These are phyloP conservation scores for Penicillium janthinellum DNA, from an alignment of 2,329 filamentous ascomycete genomes.

Conservation along the genomic window DNA sequence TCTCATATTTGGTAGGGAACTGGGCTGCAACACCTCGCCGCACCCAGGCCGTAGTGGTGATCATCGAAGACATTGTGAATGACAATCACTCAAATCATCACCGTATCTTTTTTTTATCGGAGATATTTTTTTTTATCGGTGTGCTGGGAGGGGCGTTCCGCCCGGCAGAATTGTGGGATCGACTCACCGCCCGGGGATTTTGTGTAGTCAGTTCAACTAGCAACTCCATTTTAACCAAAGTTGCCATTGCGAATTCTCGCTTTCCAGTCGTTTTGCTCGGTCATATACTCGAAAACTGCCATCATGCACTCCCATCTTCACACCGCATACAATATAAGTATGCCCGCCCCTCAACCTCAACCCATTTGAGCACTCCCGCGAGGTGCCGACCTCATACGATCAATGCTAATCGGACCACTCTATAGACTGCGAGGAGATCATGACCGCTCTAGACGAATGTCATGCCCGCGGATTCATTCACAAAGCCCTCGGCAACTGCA, in stretches of 20 bases:
- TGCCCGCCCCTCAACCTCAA: constrained; percentile 25
- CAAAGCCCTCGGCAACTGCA: constrained; percentile 90
- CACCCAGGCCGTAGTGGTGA: constrained; percentile 75
- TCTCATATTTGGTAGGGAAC: constrained; percentile 73
- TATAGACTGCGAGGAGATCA: constrained; percentile 89
- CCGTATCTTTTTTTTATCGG: constrained; percentile 31
- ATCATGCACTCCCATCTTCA: constrained; percentile 97
- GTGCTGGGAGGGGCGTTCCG: constrained; percentile 28
- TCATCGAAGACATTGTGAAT: constrained; percentile 61
- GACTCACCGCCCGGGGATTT: constrained; percentile 31
- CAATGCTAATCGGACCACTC: constrained; percentile 11
- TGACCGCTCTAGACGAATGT: constrained; percentile 92
- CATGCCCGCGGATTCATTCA: constrained; percentile 89
- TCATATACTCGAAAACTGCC: neutral
- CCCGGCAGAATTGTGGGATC: constrained; percentile 35
- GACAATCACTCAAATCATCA: constrained; percentile 16
- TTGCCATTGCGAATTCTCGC: neutral
- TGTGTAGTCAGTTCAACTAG: neutral
- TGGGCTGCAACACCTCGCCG: constrained; percentile 74
- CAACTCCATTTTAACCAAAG: neutral
- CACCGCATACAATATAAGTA: constrained; percentile 88
- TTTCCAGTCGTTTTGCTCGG: neutral
- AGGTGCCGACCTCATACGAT: constrained; percentile 4
- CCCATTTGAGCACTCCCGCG: neutral
- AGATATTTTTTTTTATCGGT: constrained; percentile 30